These are phyloP conservation scores for Mucor indicus DNA, from an alignment of 371 early-diverging fungal species.

Conservation along the genomic window DNA sequence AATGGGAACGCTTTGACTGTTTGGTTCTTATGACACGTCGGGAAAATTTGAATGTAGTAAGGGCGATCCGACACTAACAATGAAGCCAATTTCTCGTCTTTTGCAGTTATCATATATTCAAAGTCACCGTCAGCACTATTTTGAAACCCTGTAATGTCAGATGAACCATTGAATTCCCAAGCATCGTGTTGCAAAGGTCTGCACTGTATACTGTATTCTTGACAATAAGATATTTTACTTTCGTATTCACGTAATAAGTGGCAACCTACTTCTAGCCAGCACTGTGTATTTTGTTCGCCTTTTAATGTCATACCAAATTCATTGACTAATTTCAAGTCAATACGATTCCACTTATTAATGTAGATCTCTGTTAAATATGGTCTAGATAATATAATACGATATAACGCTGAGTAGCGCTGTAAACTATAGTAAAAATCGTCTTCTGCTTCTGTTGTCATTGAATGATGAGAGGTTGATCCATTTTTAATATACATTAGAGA, in stretches of 20 bases:
- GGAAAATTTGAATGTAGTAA: conserved; percentile 5
- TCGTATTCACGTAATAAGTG: conserved; percentile 5
- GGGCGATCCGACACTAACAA: not conserved
- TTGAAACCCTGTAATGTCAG: conserved; percentile 14
- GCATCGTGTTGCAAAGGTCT: conserved; percentile 28
- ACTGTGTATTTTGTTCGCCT: conserved; percentile 3
- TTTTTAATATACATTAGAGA: no score
- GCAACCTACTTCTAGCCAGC: conserved; percentile 17
- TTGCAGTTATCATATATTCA: conserved; percentile 5
- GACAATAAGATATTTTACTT: not conserved
- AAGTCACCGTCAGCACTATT: conserved; percentile 9
- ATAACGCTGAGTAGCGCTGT: conserved; percentile 24
- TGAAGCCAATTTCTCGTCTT: not conserved
- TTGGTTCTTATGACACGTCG: not conserved
- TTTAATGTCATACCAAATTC: conserved; percentile 28
- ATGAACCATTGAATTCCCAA: conserved; percentile 21
- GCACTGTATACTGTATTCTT: conserved; percentile 2
- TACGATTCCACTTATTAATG: conserved; percentile 27
- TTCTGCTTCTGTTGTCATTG: no score
- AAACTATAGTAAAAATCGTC: conserved; percentile 10
- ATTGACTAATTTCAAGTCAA: conserved; percentile 34
- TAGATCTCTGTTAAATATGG: conserved; percentile 11
- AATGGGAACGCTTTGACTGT: conserved; percentile 12
- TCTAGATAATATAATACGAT: conserved; percentile 18
- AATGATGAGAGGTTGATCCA: no score